A percentile compares a stretch with the other conserved stretches of the same genome.
These are phyloP conservation scores for Pleurotus giganteus DNA, from an alignment of 768 basidiomycete species.

Conservation along the genomic window DNA sequence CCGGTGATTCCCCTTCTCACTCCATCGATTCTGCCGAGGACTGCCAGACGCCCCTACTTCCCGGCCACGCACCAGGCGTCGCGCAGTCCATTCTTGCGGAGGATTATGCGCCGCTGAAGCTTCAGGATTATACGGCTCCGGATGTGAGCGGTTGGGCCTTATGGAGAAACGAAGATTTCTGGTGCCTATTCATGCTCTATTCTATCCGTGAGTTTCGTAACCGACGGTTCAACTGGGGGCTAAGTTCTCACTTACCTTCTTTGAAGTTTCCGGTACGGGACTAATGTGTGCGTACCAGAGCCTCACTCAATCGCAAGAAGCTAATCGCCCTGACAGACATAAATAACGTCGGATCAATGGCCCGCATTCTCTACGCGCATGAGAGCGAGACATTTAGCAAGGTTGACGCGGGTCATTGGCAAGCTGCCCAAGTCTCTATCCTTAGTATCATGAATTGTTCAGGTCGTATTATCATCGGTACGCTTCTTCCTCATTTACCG, in stretches of 20 bases:
- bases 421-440: slow-evolving; percentile 81
- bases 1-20: slow-evolving; percentile 14
- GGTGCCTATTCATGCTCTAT: slow-evolving; percentile 44
- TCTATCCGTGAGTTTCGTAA: slow-evolving; percentile 54
- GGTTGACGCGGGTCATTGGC: slow-evolving; percentile 65
- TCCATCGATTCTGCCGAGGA: slow-evolving; percentile 10
- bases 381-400: slow-evolving; percentile 62
- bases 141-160: slow-evolving; percentile 16
- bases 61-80: not conserved
- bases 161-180: slow-evolving; percentile 23
- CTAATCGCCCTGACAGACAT: slow-evolving; percentile 47
- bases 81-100: not conserved
- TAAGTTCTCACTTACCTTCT: not conserved
- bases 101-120: not conserved
- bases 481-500: slow-evolving; percentile 1
- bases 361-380: slow-evolving; percentile 66
- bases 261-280: slow-evolving; percentile 66
- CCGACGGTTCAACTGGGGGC: not conserved
- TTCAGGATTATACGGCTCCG: not conserved
- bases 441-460: slow-evolving; percentile 80
- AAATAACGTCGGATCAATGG: slow-evolving; percentile 76
- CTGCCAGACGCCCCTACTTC: slow-evolving; percentile 16
- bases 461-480: slow-evolving; percentile 78
- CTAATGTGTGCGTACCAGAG: slow-evolving; percentile 58
- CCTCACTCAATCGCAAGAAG: not conserved